A percentile compares a stretch with the other conserved stretches of the same genome.
These are phyloP conservation scores for Meira nashicola DNA, from an alignment of 1,284 basidiomycete species.

Conservation along the genomic window DNA sequence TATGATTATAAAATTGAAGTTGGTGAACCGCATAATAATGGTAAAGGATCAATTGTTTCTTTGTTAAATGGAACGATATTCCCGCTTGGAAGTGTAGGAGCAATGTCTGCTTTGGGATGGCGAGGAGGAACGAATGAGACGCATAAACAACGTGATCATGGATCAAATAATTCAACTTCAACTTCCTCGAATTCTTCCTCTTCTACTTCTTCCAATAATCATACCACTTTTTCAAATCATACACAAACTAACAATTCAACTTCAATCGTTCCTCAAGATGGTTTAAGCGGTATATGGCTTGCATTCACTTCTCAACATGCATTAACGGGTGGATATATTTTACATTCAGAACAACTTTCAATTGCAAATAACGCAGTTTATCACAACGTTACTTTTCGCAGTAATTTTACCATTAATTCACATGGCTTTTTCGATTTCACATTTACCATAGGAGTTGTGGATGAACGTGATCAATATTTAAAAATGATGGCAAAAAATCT, in stretches of 20 bases:
- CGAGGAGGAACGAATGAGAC: constrained; percentile 1
- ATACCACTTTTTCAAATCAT: not conserved
- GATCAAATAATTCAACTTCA: not conserved
- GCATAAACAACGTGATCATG: not conserved
- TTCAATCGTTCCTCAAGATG: not conserved
- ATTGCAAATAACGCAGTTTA: not conserved
- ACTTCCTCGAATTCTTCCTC: not conserved
- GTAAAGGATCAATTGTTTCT: not conserved
- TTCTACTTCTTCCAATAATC: not conserved
- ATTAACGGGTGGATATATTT: constrained; percentile 1
- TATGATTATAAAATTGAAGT: constrained; percentile 8
- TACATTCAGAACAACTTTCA: not conserved
- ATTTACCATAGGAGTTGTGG: not conserved
- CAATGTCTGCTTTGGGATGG: constrained; percentile 5
- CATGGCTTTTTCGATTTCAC: not conserved
- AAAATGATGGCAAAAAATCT: no score
- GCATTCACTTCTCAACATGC: constrained; percentile 10
- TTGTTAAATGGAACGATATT: not conserved
- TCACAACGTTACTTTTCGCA: constrained; percentile 1
- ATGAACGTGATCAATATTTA: no score
- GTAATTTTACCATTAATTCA: constrained; percentile 3
- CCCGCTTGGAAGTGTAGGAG: constrained; percentile 6
- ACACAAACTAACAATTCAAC: no score
- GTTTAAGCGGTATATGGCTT: constrained; percentile 3
- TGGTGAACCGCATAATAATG: constrained; percentile 2